Percentiles rank a stretch among this genome's conserved stretches.
These are phyloP conservation scores for Torulaspora globosa DNA, from an alignment of 1,139 yeast genomes.

Conservation along the genomic window DNA sequence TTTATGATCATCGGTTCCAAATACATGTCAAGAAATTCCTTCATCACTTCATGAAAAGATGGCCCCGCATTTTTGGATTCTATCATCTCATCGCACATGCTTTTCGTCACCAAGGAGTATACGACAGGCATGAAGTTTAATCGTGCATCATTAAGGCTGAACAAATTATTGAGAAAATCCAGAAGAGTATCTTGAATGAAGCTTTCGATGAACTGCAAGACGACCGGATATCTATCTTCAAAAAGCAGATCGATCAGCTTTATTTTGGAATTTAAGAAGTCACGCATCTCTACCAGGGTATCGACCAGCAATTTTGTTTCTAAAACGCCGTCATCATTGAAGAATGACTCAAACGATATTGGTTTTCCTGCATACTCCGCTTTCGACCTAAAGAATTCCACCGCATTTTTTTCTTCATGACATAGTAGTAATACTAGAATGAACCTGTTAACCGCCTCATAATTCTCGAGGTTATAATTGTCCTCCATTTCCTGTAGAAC, in stretches of 20 bases:
- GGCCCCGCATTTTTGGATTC: constrained; percentile 37
- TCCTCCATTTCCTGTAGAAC: constrained; percentile 66
- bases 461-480: constrained; percentile 52
- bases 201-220: constrained; percentile 39
- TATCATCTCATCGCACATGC: constrained; percentile 29
- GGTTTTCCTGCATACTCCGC: constrained; percentile 41
- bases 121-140: constrained; percentile 31
- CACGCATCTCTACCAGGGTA: constrained; percentile 20
- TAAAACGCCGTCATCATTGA: constrained; percentile 33
- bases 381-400: constrained; percentile 47
- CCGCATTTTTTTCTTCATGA: constrained; percentile 43
- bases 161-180: constrained; percentile 26
- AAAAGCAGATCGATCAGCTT: constrained; percentile 37
- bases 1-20: constrained; percentile 39
- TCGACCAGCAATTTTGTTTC: constrained; percentile 30
- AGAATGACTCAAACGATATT: constrained; percentile 33
- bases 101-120: constrained; percentile 27
- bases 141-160: constrained; percentile 21
- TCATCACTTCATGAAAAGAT: constrained; percentile 29
- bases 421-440: constrained; percentile 40
- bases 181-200: constrained; percentile 53
- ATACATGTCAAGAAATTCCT: constrained; percentile 37
- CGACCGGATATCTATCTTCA: constrained; percentile 37
- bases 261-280: constrained; percentile 35
- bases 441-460: constrained; percentile 39